Evolutionary conservation across 148 eudicot genomes (phyloP).

Genomic region (Agrostemma githago): DNA sequence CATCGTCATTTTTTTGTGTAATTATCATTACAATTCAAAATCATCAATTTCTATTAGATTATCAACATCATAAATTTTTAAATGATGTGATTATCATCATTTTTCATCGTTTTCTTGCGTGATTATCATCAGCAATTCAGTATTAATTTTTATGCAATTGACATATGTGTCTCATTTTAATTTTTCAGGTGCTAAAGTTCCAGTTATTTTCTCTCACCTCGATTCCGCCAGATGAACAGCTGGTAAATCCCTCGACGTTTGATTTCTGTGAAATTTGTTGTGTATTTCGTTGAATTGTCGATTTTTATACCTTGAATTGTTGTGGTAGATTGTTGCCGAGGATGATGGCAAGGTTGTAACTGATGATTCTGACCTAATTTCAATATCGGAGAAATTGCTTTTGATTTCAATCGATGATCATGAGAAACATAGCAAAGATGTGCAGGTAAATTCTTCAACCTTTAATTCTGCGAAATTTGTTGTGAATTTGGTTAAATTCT

Average conservation of each 20-base stretch:
- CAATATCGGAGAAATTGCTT: conserved; percentile 52
- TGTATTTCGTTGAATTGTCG: background rate
- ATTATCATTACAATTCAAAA: too few species aligned
- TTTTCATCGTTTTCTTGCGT: background rate
- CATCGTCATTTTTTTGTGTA: too few species aligned
- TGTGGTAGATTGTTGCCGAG: conserved; percentile 43
- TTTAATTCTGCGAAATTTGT: background rate
- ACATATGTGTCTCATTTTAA: background rate
- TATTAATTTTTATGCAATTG: too few species aligned
- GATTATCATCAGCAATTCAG: background rate
- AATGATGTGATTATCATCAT: too few species aligned
- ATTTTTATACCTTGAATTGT: background rate
- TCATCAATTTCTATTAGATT: background rate
- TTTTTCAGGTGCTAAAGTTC: conserved; percentile 68
- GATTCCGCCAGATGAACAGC: conserved; percentile 81
- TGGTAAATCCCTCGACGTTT: conserved; percentile 28
- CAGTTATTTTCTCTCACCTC: conserved; percentile 96
- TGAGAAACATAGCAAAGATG: background rate
- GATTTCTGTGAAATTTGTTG: background rate
- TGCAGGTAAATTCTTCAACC: conserved; percentile 33
- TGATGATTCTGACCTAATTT: conserved; percentile 58
- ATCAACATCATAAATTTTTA: background rate
- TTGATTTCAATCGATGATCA: conserved; percentile 54
- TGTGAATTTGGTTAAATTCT: background rate
- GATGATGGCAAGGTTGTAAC: conserved; percentile 45